Percentiles rank a stretch among this genome's conserved stretches.
phyloP scores from a whole-genome alignment of 148 eudicot species.

The Suaeda aralocaspica region DNA sequence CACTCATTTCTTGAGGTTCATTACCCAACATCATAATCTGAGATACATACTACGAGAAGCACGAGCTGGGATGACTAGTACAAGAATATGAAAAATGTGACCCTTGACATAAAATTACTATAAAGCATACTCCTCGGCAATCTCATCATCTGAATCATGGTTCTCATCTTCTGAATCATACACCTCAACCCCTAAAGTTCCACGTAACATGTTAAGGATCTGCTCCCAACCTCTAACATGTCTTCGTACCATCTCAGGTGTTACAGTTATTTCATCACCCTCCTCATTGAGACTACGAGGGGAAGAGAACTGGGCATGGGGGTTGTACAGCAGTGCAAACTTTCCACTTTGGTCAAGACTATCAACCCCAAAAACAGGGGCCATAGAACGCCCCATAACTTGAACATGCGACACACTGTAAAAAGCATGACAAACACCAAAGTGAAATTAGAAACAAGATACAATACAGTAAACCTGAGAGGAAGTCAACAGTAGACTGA shows the following conservation, averaged over 20 bases:
- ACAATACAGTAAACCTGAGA: neutral
- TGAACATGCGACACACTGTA: constrained; percentile 64
- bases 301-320: constrained; percentile 28
- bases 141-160: constrained; percentile 37
- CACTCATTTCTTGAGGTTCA: neutral
- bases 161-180: constrained; percentile 36
- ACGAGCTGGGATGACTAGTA: constrained; percentile 2
- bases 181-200: constrained; percentile 41
- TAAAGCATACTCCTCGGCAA: constrained; percentile 25
- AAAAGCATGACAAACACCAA: neutral
- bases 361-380: constrained; percentile 53
- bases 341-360: constrained; percentile 36
- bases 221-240: constrained; percentile 51
- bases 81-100: neutral
- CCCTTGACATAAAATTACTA: constrained; percentile 14
- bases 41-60: neutral
- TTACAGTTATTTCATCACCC: constrained; percentile 14
- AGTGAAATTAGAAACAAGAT: neutral
- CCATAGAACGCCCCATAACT: constrained; percentile 51
- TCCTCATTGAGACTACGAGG: constrained; percentile 19
- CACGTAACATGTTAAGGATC: constrained; percentile 39
- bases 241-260: constrained; percentile 32
- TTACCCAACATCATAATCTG: neutral
- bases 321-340: constrained; percentile 38
- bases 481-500: neutral